Evolutionary conservation across 495 filamentous ascomycete species (phyloP).

Genomic region (Hypoxylon trugodes): DNA sequence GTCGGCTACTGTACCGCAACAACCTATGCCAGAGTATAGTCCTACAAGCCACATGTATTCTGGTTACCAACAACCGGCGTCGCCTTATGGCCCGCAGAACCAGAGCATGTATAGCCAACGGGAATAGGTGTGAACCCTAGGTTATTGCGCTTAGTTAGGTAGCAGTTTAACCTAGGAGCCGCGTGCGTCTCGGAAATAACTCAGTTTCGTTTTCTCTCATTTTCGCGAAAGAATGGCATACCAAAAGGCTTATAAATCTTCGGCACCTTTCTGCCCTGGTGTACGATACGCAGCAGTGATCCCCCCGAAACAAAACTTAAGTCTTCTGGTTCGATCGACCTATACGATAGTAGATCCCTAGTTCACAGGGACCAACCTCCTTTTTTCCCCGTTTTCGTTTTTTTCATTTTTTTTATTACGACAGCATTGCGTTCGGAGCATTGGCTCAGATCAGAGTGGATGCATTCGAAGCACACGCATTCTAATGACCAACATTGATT

Average conservation of each 20-base stretch:
- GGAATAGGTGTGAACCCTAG: no score
- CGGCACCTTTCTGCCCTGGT: constrained; percentile 20
- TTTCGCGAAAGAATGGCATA: constrained; percentile 20
- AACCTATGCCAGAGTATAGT: constrained; percentile 69
- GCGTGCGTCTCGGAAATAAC: neutral
- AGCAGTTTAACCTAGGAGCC: neutral
- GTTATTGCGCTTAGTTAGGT: no score
- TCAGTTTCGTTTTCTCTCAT: constrained; percentile 4
- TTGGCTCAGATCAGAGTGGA: constrained; percentile 29
- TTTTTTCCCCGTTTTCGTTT: no score
- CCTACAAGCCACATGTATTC: constrained; percentile 57
- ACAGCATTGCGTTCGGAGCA: constrained; percentile 35
- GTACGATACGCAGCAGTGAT: constrained; percentile 39
- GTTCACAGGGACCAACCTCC: constrained; percentile 4
- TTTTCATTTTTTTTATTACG: constrained; percentile 30
- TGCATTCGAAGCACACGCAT: constrained; percentile 33
- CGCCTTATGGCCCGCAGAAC: constrained; percentile 75
- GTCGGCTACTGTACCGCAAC: constrained; percentile 66
- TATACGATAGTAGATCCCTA: constrained; percentile 14
- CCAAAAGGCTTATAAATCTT: constrained; percentile 26
- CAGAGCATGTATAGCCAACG: constrained; percentile 79
- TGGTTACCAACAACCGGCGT: constrained; percentile 71
- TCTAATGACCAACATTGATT: constrained; percentile 39
- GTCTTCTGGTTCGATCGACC: constrained; percentile 22
- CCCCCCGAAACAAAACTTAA: constrained; percentile 19